Base-by-base conservation (phyloP, 2,329 filamentous ascomycete genomes). In the Fusarium sp. region DNA sequence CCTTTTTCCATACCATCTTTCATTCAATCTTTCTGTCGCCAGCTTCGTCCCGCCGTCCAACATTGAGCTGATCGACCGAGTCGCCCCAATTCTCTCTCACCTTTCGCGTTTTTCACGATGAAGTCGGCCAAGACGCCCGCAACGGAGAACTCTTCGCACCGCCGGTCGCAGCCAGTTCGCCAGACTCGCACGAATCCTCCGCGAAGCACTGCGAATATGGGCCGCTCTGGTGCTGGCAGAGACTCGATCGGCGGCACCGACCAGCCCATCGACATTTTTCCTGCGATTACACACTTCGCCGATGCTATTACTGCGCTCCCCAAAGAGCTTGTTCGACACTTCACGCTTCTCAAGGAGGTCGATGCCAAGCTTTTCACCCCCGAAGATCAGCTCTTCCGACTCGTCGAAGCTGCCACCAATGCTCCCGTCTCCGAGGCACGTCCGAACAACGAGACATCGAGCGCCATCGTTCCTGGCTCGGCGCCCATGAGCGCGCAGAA, bases 311-410 rank as follows among this genome's bases (percentile, higher is more conserved):
- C 93, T 51, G 94, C 95, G 39, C 87, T 99, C 25, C 96, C 96
- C 6, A 94, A 94, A 78, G 96, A 99, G 81, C 92, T 97, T 50
- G 93, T 97, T 72, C 90, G 94, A 76, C 95, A 99, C 79, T 97
- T 97, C 73, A 97, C 95, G 33, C 87, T 98, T 57, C 85, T 99
- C 71, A 97, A 97, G 79, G 96, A 99, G 81, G 96, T 98, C 47
- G 96, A 99, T 82, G 95, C 95, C 67, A 99, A 99, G 82, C 92
- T 97, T 68, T 96, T 94, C 80, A 90, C 89, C 25, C 92, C 96
- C 8, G 93, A 97, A 78, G 91, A 96, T 73, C 87, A 90, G 75
- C 85, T 99, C 60, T 90, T 91, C 75, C 87, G 91, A 75, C 85
- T 96, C 65, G 87, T 97, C 72, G 85, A 90, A 64, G 85, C 85